Evolutionary conservation across 306 rosid genomes (phyloP), one percentile per base, ranked within the genome.

Genomic region (Quercus wislizeni): DNA sequence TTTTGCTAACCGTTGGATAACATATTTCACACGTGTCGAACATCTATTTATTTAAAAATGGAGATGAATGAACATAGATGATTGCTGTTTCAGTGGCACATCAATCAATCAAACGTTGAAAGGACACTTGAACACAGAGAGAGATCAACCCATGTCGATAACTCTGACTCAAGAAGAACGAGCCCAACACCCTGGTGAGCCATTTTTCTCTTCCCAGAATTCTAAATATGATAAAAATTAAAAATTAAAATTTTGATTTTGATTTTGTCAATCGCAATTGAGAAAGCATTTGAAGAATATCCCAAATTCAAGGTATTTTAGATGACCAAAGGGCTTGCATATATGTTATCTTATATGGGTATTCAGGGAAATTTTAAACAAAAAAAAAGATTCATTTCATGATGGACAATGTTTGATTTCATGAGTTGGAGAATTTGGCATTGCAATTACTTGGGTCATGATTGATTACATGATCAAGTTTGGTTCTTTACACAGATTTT

Each of bases 151-250:
- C 56, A 79, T 76, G 80, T 30, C 74, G 72, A 79, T 38, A 74
- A 55, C 25, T 71, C 74, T 78, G 63, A 57, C 70, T 57, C 74
- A 74, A 20, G 70, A 58, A 43, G 78, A 55, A 28, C 52, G 67
- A 23, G 19, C 57, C 43, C 65, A 23, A 28, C 58, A 65, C 13
- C 58, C 77, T 43, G 87, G 90, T 86, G 75, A 67, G 78, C 76
- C 58, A 21, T 74, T 13, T 49, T 15, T 31, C 2, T 54, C 20
- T 49, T 31, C 49, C 19, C 41, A 23, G 30, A 12, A 7, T 43
- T 18, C 58, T 8, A 75, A 18, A 6, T 7, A 35, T 21, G 35
- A 33, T 18, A 8, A 49, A 49, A 49, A 0, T 3, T 49, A 13
- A 6, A 2, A 38, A 0, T 49, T 49, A 12, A 49, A 49, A 10